Evolutionary conservation across 192 early-diverging fungal genomes (phyloP).

Genomic region (Entomortierella beljakovae): DNA sequence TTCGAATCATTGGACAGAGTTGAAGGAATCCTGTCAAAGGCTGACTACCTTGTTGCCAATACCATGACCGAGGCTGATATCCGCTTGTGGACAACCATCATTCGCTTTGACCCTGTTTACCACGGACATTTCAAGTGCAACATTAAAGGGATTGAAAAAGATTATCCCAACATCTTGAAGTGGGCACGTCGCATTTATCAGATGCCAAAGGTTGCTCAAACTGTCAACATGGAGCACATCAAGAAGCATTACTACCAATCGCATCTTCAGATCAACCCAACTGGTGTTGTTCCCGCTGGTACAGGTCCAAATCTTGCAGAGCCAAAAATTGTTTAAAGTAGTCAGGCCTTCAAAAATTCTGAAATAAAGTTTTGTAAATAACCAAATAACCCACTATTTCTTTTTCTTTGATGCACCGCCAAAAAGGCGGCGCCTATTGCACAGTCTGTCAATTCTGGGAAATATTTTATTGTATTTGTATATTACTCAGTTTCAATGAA

Average conservation of each 20-base stretch:
- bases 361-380: no score
- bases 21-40: conserved; percentile 80
- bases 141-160: conserved; percentile 83
- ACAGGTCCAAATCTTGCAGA: conserved; percentile 68
- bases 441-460: no score
- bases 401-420: no score
- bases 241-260: conserved; percentile 94
- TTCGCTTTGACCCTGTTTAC: conserved; percentile 96
- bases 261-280: conserved; percentile 95
- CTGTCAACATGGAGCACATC: conserved; percentile 97
- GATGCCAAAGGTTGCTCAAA: conserved; percentile 79
- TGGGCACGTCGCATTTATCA: conserved; percentile 90
- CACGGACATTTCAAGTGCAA: conserved; percentile 97
- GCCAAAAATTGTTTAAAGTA: conserved; percentile 31
- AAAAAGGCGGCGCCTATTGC: no score
- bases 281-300: conserved; percentile 79
- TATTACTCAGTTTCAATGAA: no score
- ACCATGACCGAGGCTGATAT: conserved; percentile 95
- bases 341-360: no score
- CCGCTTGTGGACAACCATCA: conserved; percentile 93
- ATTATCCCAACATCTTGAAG: conserved; percentile 88
- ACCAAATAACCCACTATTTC: no score
- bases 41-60: conserved; percentile 82
- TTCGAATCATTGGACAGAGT: conserved; percentile 86
- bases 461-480: no score